phyloP scores from a whole-genome alignment of 768 basidiomycete genomes.

The Gelatoporia subvermispora region DNA sequence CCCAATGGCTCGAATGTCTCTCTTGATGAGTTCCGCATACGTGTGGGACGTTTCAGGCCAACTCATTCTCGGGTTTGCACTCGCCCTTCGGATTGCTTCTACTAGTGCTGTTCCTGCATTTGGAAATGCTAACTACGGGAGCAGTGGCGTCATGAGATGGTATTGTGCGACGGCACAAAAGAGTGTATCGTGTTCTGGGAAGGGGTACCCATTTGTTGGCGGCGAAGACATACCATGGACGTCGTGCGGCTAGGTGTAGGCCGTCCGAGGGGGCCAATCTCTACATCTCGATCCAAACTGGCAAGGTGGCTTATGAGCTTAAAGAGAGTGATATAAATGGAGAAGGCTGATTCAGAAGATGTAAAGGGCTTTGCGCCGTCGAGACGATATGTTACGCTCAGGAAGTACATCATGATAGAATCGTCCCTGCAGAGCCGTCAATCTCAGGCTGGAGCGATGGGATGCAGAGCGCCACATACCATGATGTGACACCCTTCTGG shows the following conservation, averaged over 20 bases:
- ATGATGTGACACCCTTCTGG: conserved; percentile 34
- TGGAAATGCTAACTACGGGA: conserved; percentile 39
- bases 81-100: conserved; percentile 22
- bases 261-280: conserved; percentile 33
- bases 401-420: conserved; percentile 40
- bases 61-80: background rate
- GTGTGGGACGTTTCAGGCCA: conserved; percentile 2
- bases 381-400: conserved; percentile 29
- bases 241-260: conserved; percentile 36
- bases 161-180: conserved; percentile 31
- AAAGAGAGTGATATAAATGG: conserved; percentile 19
- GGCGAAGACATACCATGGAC: conserved; percentile 24
- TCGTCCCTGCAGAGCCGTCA: conserved; percentile 37
- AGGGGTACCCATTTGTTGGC: conserved; percentile 23
- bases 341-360: background rate
- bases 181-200: conserved; percentile 28
- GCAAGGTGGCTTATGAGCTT: conserved; percentile 28
- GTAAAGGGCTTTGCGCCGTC: conserved; percentile 13
- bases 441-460: background rate
- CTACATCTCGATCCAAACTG: conserved; percentile 30
- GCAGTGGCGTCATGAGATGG: conserved; percentile 39
- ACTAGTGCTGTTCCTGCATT: conserved; percentile 34
- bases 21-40: conserved; percentile 39
- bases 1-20: conserved; percentile 45
- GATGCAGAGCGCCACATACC: conserved; percentile 14